Base-by-base conservation (phyloP, 371 early-diverging fungal species). In the Mucor velutinosus region DNA sequence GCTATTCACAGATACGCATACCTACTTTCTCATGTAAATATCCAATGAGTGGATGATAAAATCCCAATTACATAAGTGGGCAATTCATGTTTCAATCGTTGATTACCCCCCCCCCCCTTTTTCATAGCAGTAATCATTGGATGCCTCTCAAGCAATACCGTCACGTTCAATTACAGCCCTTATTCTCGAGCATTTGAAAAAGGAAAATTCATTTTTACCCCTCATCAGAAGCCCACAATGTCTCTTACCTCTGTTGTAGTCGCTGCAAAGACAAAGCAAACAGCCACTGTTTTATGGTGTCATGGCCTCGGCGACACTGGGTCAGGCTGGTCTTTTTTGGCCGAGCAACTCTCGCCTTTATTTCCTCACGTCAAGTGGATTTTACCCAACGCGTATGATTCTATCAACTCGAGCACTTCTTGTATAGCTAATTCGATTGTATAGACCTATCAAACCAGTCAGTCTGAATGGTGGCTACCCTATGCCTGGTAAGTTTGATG, bases 301-400 rank as follows among this genome's bases (percentile, higher is more conserved):
- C 95, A 94, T 67, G 92, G 91, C 10, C 86, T 91, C 2, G 93
- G 94, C 35, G 94, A 92, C 71, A 73, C 80, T 61, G 91, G 91
- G 17, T 67, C 82, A 29, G 90, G 91, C 29, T 93, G 92, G 91
- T 80, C 84, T 8, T 91, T 92, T 17, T 83, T 92, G 37, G 92
- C 86, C 8, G 80, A 86, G 39, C 78, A 89, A 78, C 84, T 95
- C 35, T 67, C 76, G 4, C 67, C 59, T 17, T 47, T 67, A 7
- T 83, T 95, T n/a, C 93, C 92, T 19, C 87, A 94, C 76, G 88
- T 93, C 61, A 94, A 95, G 75, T 95, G 88, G 81, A 59, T 73
- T 29, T 58, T 96, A 53, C 96, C 96, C 15, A 88, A 95, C 74
- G 96, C 96, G 84, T 87, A 77, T 74, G 79, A 14, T 23, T n/a